A percentile compares a stretch with the other conserved stretches of the same genome.
Conservation (phyloP, 192 early-diverging fungal species). For the Chytriomyces sp. region DNA sequence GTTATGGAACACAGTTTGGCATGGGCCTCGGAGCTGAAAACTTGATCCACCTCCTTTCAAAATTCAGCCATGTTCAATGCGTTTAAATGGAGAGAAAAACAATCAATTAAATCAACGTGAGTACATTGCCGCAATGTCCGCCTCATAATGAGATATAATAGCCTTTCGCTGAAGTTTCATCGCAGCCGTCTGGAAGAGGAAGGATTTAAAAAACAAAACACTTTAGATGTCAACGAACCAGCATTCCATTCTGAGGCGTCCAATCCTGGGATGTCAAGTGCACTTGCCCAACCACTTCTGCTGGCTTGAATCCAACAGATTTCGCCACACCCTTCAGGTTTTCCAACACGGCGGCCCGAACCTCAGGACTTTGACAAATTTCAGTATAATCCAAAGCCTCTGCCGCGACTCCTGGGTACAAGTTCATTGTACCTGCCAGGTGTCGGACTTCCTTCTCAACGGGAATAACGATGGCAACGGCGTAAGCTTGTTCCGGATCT, state of each 20-base stretch:
- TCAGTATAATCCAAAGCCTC: slow-evolving; percentile 43
- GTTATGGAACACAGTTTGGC: too few relatives aligned
- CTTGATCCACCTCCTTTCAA: too few relatives aligned
- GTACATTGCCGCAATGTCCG: too few relatives aligned
- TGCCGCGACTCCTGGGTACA: slow-evolving; percentile 28
- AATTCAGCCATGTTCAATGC: too few relatives aligned
- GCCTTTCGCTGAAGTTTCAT: slow-evolving; percentile 86
- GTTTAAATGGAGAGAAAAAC: too few relatives aligned
- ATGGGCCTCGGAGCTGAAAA: too few relatives aligned
- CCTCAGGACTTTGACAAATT: slow-evolving; percentile 53
- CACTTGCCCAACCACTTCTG: too few relatives aligned
- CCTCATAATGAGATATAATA: slow-evolving; percentile 67
- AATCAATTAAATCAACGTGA: too few relatives aligned
- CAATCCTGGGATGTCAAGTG: too few relatives aligned
- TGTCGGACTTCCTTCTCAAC: slow-evolving; percentile 48
- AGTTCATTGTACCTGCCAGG: background rate
- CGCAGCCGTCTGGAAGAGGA: slow-evolving; percentile 70
- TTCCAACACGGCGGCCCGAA: slow-evolving; percentile 50
- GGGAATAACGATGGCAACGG: slow-evolving; percentile 78
- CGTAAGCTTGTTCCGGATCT: slow-evolving; percentile 68
- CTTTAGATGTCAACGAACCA: slow-evolving; percentile 38
- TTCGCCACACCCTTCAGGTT: slow-evolving; percentile 64
- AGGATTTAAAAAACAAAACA: background rate
- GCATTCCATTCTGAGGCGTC: slow-evolving; percentile 75
- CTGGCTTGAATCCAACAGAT: slow-evolving; percentile 64